phyloP scores from a whole-genome alignment of 176 grass and related monocot species.

The Triticum timopheevii region DNA sequence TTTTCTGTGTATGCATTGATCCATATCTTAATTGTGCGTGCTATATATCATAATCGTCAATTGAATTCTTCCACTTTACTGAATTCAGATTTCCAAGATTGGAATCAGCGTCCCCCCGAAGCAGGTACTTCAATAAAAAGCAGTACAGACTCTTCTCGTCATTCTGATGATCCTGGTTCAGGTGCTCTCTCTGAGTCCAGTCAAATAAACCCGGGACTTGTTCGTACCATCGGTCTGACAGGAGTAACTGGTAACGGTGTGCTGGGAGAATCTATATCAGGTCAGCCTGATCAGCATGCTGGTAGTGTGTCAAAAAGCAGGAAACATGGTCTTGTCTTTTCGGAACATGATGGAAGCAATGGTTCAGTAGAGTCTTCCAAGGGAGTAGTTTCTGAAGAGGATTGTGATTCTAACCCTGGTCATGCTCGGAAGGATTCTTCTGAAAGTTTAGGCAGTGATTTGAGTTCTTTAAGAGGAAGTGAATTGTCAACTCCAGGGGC shows the following conservation, averaged over 20 bases:
- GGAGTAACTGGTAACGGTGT: conserved; percentile 59
- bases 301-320: conserved; percentile 35
- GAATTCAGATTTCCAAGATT: conserved; percentile 73
- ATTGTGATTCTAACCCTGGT: conserved; percentile 41
- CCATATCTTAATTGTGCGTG: not conserved
- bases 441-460: conserved; percentile 92
- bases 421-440: conserved; percentile 82
- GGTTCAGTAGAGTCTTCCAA: conserved; percentile 27
- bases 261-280: conserved; percentile 49
- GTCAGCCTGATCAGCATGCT: conserved; percentile 38
- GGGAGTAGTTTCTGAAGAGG: conserved; percentile 51
- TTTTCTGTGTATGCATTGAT: conserved; percentile 16
- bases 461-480: conserved; percentile 92
- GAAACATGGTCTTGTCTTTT: conserved; percentile 37
- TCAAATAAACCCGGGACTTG: conserved; percentile 26
- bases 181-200: conserved; percentile 39
- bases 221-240: conserved; percentile 28
- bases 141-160: conserved; percentile 20
- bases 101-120: conserved; percentile 56
- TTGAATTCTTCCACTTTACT: conserved; percentile 34
- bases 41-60: not conserved
- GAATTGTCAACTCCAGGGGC: conserved; percentile 69
- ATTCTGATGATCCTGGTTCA: conserved; percentile 43
- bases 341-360: conserved; percentile 48
- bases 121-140: conserved; percentile 50